phyloP scores from a whole-genome alignment of 345 rosid genomes.

The Salix brachista region DNA sequence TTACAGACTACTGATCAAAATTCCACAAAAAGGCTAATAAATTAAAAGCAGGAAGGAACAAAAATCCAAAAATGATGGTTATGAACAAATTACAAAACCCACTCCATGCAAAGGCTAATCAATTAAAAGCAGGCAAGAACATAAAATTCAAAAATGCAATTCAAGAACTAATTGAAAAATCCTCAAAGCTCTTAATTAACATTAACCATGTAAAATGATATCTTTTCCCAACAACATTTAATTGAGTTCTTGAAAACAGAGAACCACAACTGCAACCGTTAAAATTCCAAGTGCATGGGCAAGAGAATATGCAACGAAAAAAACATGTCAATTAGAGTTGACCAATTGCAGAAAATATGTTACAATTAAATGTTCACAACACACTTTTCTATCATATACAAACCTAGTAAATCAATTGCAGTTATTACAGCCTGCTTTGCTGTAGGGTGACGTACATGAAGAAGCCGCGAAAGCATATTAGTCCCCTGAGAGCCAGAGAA shows the following conservation, averaged over 20 bases:
- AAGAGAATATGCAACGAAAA: too few relatives aligned
- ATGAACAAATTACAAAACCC: neutral
- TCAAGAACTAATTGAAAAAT: neutral
- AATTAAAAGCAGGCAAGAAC: neutral
- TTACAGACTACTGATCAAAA: neutral
- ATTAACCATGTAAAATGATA: neutral
- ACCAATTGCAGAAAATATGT: too few relatives aligned
- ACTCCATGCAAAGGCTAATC: neutral
- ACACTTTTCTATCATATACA: slow-evolving; percentile 9
- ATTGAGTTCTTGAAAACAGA: neutral
- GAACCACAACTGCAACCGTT: neutral
- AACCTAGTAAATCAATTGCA: slow-evolving; percentile 94
- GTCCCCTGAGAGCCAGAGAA: slow-evolving; percentile 68
- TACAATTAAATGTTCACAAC: too few relatives aligned
- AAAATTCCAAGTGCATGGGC: neutral
- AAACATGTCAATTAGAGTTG: too few relatives aligned
- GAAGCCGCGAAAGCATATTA: slow-evolving; percentile 96
- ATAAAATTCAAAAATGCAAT: neutral
- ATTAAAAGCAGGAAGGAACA: neutral
- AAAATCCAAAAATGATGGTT: neutral
- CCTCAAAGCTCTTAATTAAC: neutral
- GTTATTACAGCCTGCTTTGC: slow-evolving; percentile 98
- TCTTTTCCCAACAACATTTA: neutral
- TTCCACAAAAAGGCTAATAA: neutral
- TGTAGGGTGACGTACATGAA: slow-evolving; percentile 83